phyloP scores from a whole-genome alignment of 768 basidiomycete genomes.

The Cyclocybe cylindracea region DNA sequence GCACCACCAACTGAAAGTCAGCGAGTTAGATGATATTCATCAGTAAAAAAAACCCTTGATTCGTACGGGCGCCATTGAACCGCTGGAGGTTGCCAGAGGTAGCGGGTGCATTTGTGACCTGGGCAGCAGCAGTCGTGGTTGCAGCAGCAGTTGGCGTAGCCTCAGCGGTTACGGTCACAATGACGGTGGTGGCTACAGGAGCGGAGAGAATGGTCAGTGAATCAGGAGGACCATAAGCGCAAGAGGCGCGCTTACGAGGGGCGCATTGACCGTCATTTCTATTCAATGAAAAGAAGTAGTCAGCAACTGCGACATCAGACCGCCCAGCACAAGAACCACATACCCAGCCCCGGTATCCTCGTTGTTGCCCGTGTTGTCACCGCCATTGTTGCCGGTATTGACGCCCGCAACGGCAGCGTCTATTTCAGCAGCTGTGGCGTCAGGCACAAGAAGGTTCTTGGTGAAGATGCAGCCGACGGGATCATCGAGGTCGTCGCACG shows the following conservation, averaged over 20 bases:
- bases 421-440: constrained; percentile 61
- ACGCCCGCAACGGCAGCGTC: constrained; percentile 46
- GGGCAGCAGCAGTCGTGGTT: constrained; percentile 13
- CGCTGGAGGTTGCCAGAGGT: constrained; percentile 44
- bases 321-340: not conserved
- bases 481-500: constrained; percentile 55
- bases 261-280: constrained; percentile 6
- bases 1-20: constrained; percentile 40
- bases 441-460: constrained; percentile 55
- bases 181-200: constrained; percentile 25
- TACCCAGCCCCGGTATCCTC: not conserved
- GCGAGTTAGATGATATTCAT: not conserved
- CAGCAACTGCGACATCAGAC: too few relatives aligned
- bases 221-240: not conserved
- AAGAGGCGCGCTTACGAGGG: constrained; percentile 9
- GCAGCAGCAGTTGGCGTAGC: constrained; percentile 11
- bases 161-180: constrained; percentile 21
- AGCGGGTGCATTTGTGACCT: constrained; percentile 7
- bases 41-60: constrained; percentile 1
- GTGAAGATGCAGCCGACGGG: constrained; percentile 63
- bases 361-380: constrained; percentile 2
- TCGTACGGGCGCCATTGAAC: constrained; percentile 50
- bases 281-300: not conserved
- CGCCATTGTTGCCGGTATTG: constrained; percentile 1
- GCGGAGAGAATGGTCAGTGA: not conserved